These are phyloP conservation scores for Aspergillus novoparasiticus DNA, from an alignment of 2,329 filamentous ascomycete species.

Conservation along the genomic window DNA sequence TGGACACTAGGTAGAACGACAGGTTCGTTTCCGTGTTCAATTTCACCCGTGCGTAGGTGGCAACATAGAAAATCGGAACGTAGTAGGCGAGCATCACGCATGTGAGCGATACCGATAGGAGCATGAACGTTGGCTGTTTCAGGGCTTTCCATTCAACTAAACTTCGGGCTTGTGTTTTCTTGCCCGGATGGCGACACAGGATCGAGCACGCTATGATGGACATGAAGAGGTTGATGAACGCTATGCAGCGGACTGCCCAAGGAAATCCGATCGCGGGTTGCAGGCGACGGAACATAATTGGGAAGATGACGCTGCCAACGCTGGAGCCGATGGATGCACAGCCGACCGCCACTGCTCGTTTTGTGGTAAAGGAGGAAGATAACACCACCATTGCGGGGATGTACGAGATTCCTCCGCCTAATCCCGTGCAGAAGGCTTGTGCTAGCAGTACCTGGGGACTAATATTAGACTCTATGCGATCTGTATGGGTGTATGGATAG, in stretches of 20 bases:
- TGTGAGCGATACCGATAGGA: slow-evolving; percentile 49
- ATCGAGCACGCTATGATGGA: slow-evolving; percentile 37
- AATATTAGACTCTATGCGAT: not conserved
- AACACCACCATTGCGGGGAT: slow-evolving; percentile 35
- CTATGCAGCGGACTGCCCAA: slow-evolving; percentile 62
- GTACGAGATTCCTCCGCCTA: slow-evolving; percentile 36
- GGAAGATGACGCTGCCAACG: slow-evolving; percentile 63
- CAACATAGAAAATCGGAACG: slow-evolving; percentile 47
- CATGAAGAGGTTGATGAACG: slow-evolving; percentile 53
- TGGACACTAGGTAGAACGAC: slow-evolving; percentile 52
- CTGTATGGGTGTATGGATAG: not conserved
- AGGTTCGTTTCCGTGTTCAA: slow-evolving; percentile 53
- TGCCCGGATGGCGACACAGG: slow-evolving; percentile 43
- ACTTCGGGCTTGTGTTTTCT: slow-evolving; percentile 39
- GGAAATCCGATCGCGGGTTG: slow-evolving; percentile 60
- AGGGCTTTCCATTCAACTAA: slow-evolving; percentile 45
- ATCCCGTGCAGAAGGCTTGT: slow-evolving; percentile 42
- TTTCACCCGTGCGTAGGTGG: slow-evolving; percentile 45
- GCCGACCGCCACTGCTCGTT: slow-evolving; percentile 59
- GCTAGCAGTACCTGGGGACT: slow-evolving; percentile 47
- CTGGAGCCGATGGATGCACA: slow-evolving; percentile 60
- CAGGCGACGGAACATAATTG: slow-evolving; percentile 55
- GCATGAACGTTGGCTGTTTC: slow-evolving; percentile 44
- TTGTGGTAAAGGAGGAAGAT: slow-evolving; percentile 42
- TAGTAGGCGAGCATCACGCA: slow-evolving; percentile 51